A percentile compares a stretch with the other conserved stretches of the same genome.
Conservation (phyloP, 306 rosid genomes). For the Begonia masoniana region DNA sequence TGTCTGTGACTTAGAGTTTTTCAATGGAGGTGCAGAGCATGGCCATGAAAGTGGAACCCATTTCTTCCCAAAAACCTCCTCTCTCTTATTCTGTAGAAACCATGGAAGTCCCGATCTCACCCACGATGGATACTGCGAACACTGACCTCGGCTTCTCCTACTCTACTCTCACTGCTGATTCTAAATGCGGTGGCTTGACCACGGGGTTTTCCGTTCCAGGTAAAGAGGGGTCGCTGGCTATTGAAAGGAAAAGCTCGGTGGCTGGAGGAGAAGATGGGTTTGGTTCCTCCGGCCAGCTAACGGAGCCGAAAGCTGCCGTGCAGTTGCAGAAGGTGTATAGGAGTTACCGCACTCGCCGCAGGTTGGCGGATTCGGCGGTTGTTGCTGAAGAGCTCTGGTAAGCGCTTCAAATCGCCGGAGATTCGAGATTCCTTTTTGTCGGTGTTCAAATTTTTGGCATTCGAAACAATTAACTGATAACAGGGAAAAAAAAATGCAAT, state of each 20-base stretch:
- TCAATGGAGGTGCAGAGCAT: constrained; percentile 36
- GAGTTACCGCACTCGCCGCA: constrained; percentile 84
- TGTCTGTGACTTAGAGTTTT: not conserved
- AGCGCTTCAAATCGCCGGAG: constrained; percentile 5
- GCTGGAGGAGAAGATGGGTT: not conserved
- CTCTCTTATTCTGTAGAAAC: constrained; percentile 20
- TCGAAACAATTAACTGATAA: not conserved
- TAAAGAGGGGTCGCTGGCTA: constrained; percentile 4
- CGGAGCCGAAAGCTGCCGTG: constrained; percentile 34
- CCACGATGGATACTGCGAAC: not conserved
- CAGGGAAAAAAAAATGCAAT: constrained; percentile 4
- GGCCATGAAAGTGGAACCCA: constrained; percentile 16
- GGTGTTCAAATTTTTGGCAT: too few species aligned
- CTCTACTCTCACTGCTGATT: not conserved
- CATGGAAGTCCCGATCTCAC: constrained; percentile 7
- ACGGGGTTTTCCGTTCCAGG: not conserved
- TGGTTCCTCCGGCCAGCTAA: not conserved
- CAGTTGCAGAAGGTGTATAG: constrained; percentile 63
- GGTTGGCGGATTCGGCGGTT: constrained; percentile 87
- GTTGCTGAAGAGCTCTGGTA: constrained; percentile 88
- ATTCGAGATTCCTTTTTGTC: too few species aligned
- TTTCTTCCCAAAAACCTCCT: constrained; percentile 8
- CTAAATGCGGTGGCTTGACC: constrained; percentile 1
- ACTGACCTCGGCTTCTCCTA: not conserved
- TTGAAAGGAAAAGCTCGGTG: constrained; percentile 5